A percentile compares a stretch with the other conserved stretches of the same genome.
Evolutionary conservation across 768 basidiomycete species (phyloP).

Genomic region (Daedaleopsis nitida): DNA sequence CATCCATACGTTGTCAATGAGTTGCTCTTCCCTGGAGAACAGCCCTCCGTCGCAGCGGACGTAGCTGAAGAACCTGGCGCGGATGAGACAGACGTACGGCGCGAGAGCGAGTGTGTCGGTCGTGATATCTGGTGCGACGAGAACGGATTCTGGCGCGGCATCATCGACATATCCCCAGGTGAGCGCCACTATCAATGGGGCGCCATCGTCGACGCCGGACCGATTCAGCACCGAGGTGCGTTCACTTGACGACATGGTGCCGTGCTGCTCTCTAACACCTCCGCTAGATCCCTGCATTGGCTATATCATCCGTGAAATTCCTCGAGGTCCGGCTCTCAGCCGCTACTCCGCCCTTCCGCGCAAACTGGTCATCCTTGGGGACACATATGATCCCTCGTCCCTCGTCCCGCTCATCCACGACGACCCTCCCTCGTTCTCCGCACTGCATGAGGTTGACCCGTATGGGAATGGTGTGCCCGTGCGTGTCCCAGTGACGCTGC

Average conservation of each 20-base stretch:
- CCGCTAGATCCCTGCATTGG: constrained; percentile 74
- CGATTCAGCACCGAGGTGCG: constrained; percentile 74
- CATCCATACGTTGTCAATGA: constrained; percentile 80
- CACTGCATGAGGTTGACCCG: constrained; percentile 33
- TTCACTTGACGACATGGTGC: background rate
- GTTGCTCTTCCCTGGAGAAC: constrained; percentile 58
- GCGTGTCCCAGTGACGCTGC: constrained; percentile 44
- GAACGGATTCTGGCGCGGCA: constrained; percentile 68
- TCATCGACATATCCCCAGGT: constrained; percentile 38
- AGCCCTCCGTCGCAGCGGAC: constrained; percentile 49
- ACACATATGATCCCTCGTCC: constrained; percentile 66
- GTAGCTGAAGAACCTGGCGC: constrained; percentile 8
- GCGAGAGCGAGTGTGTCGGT: constrained; percentile 67
- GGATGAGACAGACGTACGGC: constrained; percentile 42
- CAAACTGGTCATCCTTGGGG: constrained; percentile 77
- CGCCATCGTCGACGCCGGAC: constrained; percentile 70
- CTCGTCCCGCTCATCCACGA: constrained; percentile 51
- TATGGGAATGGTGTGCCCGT: constrained; percentile 30
- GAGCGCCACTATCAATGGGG: constrained; percentile 9
- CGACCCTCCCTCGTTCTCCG: constrained; percentile 8
- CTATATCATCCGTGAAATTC: constrained; percentile 71
- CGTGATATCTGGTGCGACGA: constrained; percentile 53
- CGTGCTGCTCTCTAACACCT: background rate
- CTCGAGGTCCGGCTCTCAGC: constrained; percentile 16
- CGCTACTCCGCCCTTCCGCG: constrained; percentile 36